Conservation (phyloP, 257 asterid genomes). For the Thymus mandschuricus region DNA sequence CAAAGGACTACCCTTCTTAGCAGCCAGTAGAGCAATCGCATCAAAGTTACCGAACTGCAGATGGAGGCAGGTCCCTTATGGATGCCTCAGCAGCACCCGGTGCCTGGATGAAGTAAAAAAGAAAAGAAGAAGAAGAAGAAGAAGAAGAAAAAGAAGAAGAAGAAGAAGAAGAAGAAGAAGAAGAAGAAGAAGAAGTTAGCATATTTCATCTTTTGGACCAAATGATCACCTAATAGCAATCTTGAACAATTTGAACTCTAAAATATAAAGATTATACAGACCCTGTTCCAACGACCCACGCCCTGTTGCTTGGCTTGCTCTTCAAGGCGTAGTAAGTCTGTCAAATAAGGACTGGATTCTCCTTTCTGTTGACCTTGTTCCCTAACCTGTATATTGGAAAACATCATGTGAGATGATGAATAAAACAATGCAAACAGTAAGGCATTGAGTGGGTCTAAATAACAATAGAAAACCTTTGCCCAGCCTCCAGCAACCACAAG, state of each 20-base stretch:
- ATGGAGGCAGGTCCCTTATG: slow-evolving; percentile 83
- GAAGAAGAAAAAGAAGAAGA: too few species aligned
- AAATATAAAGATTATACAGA: slow-evolving; percentile 32
- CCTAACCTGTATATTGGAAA: slow-evolving; percentile 60
- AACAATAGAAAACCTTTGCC: slow-evolving; percentile 72
- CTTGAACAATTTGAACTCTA: neutral
- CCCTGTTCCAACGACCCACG: slow-evolving; percentile 95
- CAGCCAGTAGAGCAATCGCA: slow-evolving; percentile 72
- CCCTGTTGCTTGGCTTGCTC: slow-evolving; percentile 93
- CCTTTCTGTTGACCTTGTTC: slow-evolving; percentile 95
- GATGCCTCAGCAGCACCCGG: slow-evolving; percentile 88
- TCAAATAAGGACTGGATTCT: slow-evolving; percentile 80
- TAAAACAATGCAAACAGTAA: slow-evolving; percentile 14
- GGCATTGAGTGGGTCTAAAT: slow-evolving; percentile 2
- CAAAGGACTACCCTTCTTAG: slow-evolving; percentile 88
- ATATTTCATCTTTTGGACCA: slow-evolving; percentile 11
- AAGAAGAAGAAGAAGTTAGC: slow-evolving; percentile 13
- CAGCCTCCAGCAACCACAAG: slow-evolving; percentile 92
- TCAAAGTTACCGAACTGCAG: slow-evolving; percentile 73
- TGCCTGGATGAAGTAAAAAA: slow-evolving; percentile 45
- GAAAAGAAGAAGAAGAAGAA: neutral
- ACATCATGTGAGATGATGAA: slow-evolving; percentile 13
- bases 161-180: too few species aligned
- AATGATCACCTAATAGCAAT: neutral
- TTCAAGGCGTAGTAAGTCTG: slow-evolving; percentile 72